Evolutionary conservation across 2,329 filamentous ascomycete species (phyloP).

Genomic region (Clarireedia monteithiana): DNA sequence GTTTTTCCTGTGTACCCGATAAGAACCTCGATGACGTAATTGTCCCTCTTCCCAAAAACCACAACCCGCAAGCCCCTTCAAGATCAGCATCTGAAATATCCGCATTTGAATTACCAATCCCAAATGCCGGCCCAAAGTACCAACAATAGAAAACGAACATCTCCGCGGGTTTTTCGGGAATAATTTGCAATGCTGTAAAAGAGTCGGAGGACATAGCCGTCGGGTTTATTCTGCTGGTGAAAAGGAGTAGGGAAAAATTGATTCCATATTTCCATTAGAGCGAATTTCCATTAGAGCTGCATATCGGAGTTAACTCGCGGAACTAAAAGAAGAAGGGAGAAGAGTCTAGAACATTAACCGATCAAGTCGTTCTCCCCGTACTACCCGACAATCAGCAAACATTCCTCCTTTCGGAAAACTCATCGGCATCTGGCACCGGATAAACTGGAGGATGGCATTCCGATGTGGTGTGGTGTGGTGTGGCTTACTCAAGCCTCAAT

Average conservation of each 20-base stretch:
- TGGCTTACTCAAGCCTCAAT: constrained; percentile 6
- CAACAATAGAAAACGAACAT: constrained; percentile 4
- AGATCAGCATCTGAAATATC: background rate
- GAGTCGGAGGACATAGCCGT: background rate
- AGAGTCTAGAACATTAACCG: constrained; percentile 3
- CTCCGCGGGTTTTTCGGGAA: background rate
- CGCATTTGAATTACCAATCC: background rate
- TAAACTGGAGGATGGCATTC: background rate
- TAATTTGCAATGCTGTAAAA: background rate
- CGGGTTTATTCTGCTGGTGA: too few relatives aligned
- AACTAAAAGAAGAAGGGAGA: background rate
- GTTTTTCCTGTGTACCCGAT: background rate
- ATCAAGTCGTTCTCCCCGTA: background rate
- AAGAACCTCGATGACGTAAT: background rate
- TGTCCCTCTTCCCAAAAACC: background rate
- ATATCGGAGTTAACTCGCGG: background rate
- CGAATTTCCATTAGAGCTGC: background rate
- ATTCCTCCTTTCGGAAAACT: background rate
- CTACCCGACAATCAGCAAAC: background rate
- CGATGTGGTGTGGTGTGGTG: background rate
- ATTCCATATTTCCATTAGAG: background rate
- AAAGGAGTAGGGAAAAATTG: too few relatives aligned
- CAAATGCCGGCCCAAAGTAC: background rate
- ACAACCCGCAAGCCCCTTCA: background rate
- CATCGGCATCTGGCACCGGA: background rate